phyloP scores from a whole-genome alignment of 2,329 filamentous ascomycete genomes.

The Beauveria australis region DNA sequence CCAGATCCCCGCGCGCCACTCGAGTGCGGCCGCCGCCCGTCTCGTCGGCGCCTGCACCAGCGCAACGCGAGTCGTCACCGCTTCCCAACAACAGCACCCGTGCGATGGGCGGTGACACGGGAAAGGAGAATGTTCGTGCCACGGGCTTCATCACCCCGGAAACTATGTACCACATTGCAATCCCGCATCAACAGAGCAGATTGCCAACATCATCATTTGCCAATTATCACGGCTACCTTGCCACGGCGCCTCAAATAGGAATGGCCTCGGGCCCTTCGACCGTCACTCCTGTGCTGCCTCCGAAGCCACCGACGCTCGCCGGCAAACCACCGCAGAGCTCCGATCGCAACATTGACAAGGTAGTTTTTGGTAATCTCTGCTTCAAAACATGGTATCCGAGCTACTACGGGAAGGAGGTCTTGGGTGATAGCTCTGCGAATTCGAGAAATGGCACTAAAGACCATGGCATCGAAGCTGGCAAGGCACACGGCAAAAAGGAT shows the following conservation, averaged over 20 bases:
- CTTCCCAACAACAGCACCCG: constrained; percentile 10
- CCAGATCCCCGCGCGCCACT: not conserved
- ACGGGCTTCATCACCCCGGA: constrained; percentile 32
- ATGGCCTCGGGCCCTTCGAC: constrained; percentile 19
- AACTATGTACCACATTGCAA: constrained; percentile 32
- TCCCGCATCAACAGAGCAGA: constrained; percentile 21
- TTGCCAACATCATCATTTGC: constrained; percentile 23
- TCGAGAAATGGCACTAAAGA: constrained; percentile 22
- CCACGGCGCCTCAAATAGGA: constrained; percentile 23
- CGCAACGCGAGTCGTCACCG: not conserved
- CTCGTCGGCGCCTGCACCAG: constrained; percentile 13
- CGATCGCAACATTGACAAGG: constrained; percentile 76
- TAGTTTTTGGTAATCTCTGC: constrained; percentile 73
- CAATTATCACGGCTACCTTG: constrained; percentile 25
- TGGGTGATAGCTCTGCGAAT: constrained; percentile 40
- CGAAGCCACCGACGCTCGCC: constrained; percentile 24
- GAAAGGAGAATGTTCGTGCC: constrained; percentile 21
- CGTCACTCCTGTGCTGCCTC: constrained; percentile 26
- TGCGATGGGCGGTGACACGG: constrained; percentile 18
- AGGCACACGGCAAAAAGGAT: constrained; percentile 24
- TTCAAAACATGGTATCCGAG: constrained; percentile 92
- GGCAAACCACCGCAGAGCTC: constrained; percentile 31
- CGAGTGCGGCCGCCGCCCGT: constrained; percentile 4
- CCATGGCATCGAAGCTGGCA: constrained; percentile 13
- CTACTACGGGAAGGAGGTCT: constrained; percentile 70